phyloP scores from a whole-genome alignment of 78 protist genomes.

The Dictyostelium firmibasis region DNA sequence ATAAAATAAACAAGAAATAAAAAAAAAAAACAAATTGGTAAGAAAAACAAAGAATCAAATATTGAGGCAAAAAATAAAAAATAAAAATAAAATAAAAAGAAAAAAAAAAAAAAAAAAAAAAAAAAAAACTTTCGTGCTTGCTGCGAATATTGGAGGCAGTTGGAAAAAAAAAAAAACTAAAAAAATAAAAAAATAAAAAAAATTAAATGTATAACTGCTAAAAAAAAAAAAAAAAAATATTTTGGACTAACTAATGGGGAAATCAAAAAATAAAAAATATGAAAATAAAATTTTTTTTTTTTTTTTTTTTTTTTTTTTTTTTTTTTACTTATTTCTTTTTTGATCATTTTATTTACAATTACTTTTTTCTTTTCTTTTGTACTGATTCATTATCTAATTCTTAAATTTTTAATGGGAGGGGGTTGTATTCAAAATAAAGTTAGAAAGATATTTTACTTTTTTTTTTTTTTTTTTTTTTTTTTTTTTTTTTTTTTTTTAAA shows the following conservation, averaged over 20 bases:
- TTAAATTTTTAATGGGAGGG: too few relatives aligned
- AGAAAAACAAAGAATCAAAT: background rate
- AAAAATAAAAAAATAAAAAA: too few relatives aligned
- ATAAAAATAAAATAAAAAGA: too few relatives aligned
- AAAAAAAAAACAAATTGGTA: too few relatives aligned
- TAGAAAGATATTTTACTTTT: background rate
- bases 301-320: too few relatives aligned
- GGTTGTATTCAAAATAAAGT: too few relatives aligned
- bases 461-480: background rate
- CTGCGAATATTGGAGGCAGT: background rate
- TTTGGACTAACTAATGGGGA: background rate
- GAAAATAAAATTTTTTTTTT: too few relatives aligned
- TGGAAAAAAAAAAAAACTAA: background rate
- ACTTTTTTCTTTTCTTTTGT: conserved; percentile 63
- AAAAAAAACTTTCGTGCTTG: background rate
- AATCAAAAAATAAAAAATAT: too few relatives aligned
- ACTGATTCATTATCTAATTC: conserved; percentile 2
- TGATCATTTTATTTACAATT: background rate
- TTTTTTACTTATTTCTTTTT: background rate
- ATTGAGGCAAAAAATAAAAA: too few relatives aligned
- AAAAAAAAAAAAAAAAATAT: too few relatives aligned
- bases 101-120: too few relatives aligned
- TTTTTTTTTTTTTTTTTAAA: background rate
- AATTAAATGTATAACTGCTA: background rate
- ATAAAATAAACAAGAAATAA: too few relatives aligned